A percentile compares a stretch with the other conserved stretches of the same genome.
Evolutionary conservation across 306 rosid genomes (phyloP).

Genomic region (Lotus japonicus): DNA sequence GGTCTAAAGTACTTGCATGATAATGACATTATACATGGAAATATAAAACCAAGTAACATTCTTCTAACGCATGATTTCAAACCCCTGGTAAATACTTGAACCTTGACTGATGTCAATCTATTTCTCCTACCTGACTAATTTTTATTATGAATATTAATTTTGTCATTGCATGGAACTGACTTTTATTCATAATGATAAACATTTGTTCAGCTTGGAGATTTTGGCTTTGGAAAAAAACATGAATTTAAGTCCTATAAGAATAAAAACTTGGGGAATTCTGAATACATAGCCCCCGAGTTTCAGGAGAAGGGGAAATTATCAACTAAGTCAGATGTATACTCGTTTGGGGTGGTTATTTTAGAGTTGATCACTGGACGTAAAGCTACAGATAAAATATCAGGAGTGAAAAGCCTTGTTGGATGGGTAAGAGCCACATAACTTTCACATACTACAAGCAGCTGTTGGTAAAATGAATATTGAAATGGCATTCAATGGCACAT

Average conservation of each 20-base stretch:
- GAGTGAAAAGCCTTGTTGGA: slow-evolving; percentile 31
- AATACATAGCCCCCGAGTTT: slow-evolving; percentile 35
- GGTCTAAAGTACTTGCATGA: slow-evolving; percentile 65
- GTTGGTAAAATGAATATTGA: background rate
- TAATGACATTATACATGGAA: slow-evolving; percentile 70
- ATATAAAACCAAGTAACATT: slow-evolving; percentile 69
- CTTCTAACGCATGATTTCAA: slow-evolving; percentile 69
- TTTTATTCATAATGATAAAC: background rate
- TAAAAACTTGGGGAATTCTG: slow-evolving; percentile 15
- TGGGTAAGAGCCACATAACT: slow-evolving; percentile 32
- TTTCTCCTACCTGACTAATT: background rate
- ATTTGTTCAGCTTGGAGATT: slow-evolving; percentile 36
- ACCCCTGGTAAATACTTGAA: slow-evolving; percentile 52
- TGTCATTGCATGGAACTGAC: slow-evolving; percentile 7
- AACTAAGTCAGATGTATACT: slow-evolving; percentile 35
- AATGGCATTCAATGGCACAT: background rate
- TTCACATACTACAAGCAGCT: background rate
- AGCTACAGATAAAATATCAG: slow-evolving; percentile 14
- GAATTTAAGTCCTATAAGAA: slow-evolving; percentile 17
- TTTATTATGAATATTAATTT: background rate
- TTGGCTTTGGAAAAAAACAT: slow-evolving; percentile 22
- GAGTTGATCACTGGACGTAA: slow-evolving; percentile 41
- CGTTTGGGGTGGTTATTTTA: slow-evolving; percentile 39
- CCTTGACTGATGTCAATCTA: slow-evolving; percentile 5
- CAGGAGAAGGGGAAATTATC: slow-evolving; percentile 26